These are phyloP conservation scores for Chenopodium berlandieri DNA, from an alignment of 148 eudicot genomes.

Conservation along the genomic window DNA sequence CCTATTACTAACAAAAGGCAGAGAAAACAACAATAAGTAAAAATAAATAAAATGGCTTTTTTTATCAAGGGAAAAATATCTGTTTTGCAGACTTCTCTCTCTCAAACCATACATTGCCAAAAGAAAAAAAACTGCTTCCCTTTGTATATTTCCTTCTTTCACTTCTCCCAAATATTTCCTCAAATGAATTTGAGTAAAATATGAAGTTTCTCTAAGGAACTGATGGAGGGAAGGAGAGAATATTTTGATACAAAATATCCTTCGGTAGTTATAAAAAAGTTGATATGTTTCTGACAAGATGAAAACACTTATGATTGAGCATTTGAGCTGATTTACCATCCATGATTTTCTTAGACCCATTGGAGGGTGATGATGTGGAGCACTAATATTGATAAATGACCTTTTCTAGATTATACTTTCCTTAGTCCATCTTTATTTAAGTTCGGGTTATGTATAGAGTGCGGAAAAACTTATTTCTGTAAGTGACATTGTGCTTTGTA, in stretches of 20 bases:
- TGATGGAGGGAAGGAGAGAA: not conserved
- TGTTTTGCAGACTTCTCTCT: not conserved
- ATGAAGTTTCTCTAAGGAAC: not conserved
- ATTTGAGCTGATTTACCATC: not conserved
- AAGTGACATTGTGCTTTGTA: conserved; percentile 24
- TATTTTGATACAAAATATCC: too few species aligned
- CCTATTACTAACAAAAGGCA: not conserved
- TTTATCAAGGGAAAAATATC: not conserved
- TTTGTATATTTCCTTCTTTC: not conserved
- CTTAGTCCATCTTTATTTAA: not conserved
- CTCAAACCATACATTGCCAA: not conserved
- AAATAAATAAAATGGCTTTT: not conserved
- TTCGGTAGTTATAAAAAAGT: too few species aligned
- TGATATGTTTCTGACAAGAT: too few species aligned
- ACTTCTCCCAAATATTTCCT: not conserved
- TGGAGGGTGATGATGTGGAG: not conserved
- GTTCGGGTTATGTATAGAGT: not conserved
- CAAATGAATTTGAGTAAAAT: too few species aligned
- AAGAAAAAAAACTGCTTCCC: not conserved
- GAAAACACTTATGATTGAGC: too few species aligned
- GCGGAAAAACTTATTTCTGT: not conserved
- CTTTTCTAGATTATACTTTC: not conserved
- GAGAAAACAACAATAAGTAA: not conserved
- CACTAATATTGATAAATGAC: not conserved
- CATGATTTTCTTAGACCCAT: not conserved